Evolutionary conservation across 2,329 filamentous ascomycete species (phyloP), one percentile per base, ranked within the genome.

Genomic region (Neonectria coccinea): DNA sequence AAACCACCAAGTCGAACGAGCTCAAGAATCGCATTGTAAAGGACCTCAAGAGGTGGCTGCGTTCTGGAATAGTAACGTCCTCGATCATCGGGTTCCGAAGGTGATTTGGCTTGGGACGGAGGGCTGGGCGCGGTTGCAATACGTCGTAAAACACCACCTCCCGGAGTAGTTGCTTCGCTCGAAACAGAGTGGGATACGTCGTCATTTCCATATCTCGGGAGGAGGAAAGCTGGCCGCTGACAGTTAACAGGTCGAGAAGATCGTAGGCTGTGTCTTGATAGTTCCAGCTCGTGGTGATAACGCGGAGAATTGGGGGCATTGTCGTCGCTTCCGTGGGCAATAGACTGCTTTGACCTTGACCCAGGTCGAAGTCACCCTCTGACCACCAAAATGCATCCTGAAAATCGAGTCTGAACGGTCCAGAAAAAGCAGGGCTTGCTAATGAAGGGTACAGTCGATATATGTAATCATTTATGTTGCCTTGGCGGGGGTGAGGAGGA

Each of bases 381-480:
- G 82, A 84, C 83, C 84, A 86, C 86, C 86, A 88, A 70, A 88
- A 88, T 2, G 80, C 80, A 67, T 88, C 86, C 33, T 84, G 79
- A 59, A 85, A 87, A 69, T 88, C 86, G 3, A 86, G 72, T 57
- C 82, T 80, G 4, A 75, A 71, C 58, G 80, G 80, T 16, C 84
- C 82, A 62, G 81, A 74, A n/a, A 80, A 77, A 2, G 78, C 71
- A 27, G 80, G 76, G 12, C 79, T 76, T n/a, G 77, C 73, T n/a
- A 78, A 74, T 20, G 83, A 75, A 14, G 79, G 76, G 59, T 84
- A 86, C 1, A 78, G 77, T 14, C 79, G 78, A 52, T 86, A 80
- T 9, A 88, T 76, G 61, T 82, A 83, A 22, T 86, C 83, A 70
- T 87, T 87, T 68, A 88, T 80, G 59, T 80, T 83, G 20, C 81